Evolutionary conservation across 257 asterid genomes (phyloP), one percentile per base, ranked within the genome.

Genomic region (Voacanga thouarsii): DNA sequence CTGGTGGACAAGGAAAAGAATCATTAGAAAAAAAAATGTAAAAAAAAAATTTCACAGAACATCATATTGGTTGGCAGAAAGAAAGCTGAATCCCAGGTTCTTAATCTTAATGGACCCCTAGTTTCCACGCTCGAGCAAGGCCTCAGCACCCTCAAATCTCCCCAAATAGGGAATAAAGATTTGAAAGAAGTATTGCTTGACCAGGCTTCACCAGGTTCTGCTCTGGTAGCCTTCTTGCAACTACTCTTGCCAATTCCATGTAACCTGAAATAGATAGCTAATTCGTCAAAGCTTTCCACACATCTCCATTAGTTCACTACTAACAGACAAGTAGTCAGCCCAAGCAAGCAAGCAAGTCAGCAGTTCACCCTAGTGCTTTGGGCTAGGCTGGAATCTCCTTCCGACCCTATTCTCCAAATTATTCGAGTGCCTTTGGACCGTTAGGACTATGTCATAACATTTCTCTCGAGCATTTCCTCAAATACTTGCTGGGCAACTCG

Each of bases 391-490:
- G 49, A 73, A 28, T 51, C 78, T 57, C 33, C 77, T 72, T 65
- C 72, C 82, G 0, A 72, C 28, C 43, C 81, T 81, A 7, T 72
- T 76, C 72, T 77, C 21, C 81, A 81, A 51, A 61, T 76, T 81
- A 70, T 77, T 77, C 12, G 81, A 71, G 61, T 63, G 77, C 55
- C 84, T 80, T 72, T 81, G 84, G 61, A 81, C 61, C 84, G 71
- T 77, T 28, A 81, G 0, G 84, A 76, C 78, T 81, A 81, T 39
- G 55, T 51, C 47, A 81, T 78, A 16, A 77, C 71, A 74, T 56
- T 81, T 64, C 68, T 81, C 14, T 63, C 82, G 67, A 47, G 71
- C 61, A 77, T 82, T 82, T 67, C 56, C 39, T 74, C 82, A 14
- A 82, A 78, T 66, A 78, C 49, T 39, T 37, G 1, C 68, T 77